A percentile compares a stretch with the other conserved stretches of the same genome.
Evolutionary conservation across 441 rosid species (phyloP).

Genomic region (Mallotus japonicus): DNA sequence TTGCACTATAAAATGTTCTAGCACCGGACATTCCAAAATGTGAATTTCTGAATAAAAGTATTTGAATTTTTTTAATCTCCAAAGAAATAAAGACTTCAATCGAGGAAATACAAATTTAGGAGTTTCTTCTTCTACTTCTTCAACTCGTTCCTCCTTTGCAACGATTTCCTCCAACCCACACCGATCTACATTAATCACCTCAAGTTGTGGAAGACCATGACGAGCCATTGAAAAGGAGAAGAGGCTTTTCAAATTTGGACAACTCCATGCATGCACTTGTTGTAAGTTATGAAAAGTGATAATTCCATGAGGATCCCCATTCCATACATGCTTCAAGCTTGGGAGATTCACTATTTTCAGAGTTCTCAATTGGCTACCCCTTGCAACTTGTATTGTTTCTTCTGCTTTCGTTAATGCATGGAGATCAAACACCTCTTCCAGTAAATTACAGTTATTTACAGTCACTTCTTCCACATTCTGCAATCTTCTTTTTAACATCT

Average conservation of each 20-base stretch:
- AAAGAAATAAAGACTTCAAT: neutral
- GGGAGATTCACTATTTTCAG: neutral
- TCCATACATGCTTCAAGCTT: conserved; percentile 35
- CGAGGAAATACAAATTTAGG: conserved; percentile 3
- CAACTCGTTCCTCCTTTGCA: neutral
- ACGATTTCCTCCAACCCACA: conserved; percentile 29
- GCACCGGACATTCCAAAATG: neutral
- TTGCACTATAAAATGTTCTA: neutral
- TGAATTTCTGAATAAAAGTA: conserved; percentile 7
- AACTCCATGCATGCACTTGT: neutral
- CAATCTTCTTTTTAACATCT: conserved; percentile 2
- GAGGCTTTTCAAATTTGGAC: conserved; percentile 19
- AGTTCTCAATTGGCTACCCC: neutral
- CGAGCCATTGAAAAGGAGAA: conserved; percentile 27
- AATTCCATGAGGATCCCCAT: conserved; percentile 18
- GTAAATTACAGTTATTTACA: conserved; percentile 8
- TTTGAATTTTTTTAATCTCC: neutral
- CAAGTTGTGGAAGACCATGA: conserved; percentile 14
- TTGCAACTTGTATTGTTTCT: too few species aligned
- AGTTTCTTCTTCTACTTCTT: too few species aligned
- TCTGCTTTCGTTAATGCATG: neutral
- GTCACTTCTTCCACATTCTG: neutral
- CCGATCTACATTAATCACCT: neutral
- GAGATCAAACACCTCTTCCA: conserved; percentile 27
- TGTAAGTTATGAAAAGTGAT: conserved; percentile 22